Evolutionary conservation across 2,329 filamentous ascomycete genomes (phyloP).

Genomic region (Aquanectria penicillioides): DNA sequence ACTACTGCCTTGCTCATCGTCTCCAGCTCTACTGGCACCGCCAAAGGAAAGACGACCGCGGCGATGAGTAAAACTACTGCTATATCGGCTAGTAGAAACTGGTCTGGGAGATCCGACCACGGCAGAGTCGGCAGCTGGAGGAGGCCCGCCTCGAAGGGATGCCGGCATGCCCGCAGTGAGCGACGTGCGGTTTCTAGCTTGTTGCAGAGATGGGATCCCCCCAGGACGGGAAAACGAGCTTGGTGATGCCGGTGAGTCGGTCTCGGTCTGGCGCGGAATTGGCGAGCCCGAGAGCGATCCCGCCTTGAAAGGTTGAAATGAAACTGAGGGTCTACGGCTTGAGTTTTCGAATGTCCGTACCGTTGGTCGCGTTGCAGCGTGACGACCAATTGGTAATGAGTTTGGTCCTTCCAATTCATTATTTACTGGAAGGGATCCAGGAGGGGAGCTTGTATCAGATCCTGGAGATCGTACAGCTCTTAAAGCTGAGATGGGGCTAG

Average conservation of each 20-base stretch:
- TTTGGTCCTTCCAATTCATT: constrained; percentile 58
- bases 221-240: constrained; percentile 61
- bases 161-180: constrained; percentile 80
- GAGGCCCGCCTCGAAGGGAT: constrained; percentile 73
- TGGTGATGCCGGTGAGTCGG: constrained; percentile 65
- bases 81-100: constrained; percentile 82
- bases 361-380: constrained; percentile 45
- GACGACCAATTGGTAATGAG: constrained; percentile 62
- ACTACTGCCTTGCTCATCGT: constrained; percentile 82
- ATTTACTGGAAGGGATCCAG: constrained; percentile 60
- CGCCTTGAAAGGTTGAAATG: constrained; percentile 96
- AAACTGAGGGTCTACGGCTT: constrained; percentile 81
- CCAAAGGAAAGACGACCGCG: constrained; percentile 81
- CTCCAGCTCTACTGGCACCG: constrained; percentile 71
- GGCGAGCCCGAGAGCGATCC: constrained; percentile 94
- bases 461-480: constrained; percentile 72
- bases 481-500: constrained; percentile 87
- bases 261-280: constrained; percentile 58
- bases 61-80: constrained; percentile 92
- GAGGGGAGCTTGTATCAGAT: constrained; percentile 70
- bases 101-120: constrained; percentile 82
- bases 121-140: constrained; percentile 71
- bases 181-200: constrained; percentile 75
- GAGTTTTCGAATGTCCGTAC: constrained; percentile 62
- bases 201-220: constrained; percentile 58